Conservation (phyloP, 2,329 filamentous ascomycete genomes). For the Pestalotiopsis fici region DNA sequence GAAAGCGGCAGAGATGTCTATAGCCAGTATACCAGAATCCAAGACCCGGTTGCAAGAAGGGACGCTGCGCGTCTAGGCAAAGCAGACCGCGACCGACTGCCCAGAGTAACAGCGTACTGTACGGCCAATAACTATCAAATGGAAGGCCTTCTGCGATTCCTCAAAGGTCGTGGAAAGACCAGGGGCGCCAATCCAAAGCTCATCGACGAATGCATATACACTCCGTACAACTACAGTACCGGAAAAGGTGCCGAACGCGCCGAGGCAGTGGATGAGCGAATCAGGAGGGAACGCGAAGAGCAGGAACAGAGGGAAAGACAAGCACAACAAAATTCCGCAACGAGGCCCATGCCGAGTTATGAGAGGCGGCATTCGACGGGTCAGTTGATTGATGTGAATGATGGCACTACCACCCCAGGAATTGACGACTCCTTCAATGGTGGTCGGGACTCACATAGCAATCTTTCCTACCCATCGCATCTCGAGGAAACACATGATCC, state of each 20-base stretch:
- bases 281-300: slow-evolving; percentile 28
- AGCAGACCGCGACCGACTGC: slow-evolving; percentile 83
- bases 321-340: slow-evolving; percentile 14
- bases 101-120: slow-evolving; percentile 94
- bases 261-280: slow-evolving; percentile 34
- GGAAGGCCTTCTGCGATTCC: slow-evolving; percentile 84
- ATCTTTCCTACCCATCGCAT: slow-evolving; percentile 31
- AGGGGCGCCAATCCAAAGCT: slow-evolving; percentile 84
- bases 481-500: slow-evolving; percentile 33
- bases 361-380: slow-evolving; percentile 78
- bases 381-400: slow-evolving; percentile 45
- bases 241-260: slow-evolving; percentile 32
- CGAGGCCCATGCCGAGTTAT: slow-evolving; percentile 43
- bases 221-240: slow-evolving; percentile 79
- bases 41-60: slow-evolving; percentile 88
- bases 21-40: slow-evolving; percentile 96
- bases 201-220: slow-evolving; percentile 98
- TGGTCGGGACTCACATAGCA: slow-evolving; percentile 32
- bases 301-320: slow-evolving; percentile 17
- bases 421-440: slow-evolving; percentile 23
- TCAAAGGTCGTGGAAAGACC: slow-evolving; percentile 80
- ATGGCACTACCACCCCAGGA: slow-evolving; percentile 32
- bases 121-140: slow-evolving; percentile 91
- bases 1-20: slow-evolving; percentile 96
- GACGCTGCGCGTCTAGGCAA: slow-evolving; percentile 93